Base-by-base conservation (phyloP, 192 early-diverging fungal genomes). In the Phycomyces nitens region DNA sequence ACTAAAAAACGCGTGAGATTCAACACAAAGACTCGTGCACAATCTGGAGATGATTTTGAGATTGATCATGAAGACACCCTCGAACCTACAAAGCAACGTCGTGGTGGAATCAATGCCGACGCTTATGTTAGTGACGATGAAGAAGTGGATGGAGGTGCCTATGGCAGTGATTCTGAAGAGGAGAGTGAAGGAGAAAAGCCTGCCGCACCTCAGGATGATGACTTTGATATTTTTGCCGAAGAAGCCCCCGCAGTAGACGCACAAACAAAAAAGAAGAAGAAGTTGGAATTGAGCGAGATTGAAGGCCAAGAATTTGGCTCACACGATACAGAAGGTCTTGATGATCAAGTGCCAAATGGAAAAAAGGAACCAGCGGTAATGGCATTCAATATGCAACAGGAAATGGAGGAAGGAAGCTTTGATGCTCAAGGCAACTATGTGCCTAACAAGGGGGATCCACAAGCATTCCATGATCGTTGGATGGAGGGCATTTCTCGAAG, bases 371-470 rank as follows among this genome's bases (percentile, higher is more conserved):
- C 81, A 10, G 77, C 80, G 55, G 74, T 92, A 14, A 82, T 86
- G 60, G 88, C 88, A 0, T 92, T 92, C 59, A 84, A 88, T 58
- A 91, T 94, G 88, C 79, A 79, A n/a, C 72, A 82, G 9, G 90
- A 91, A 16, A 51, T 93, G 59, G 84, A 87, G 44, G 88, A 89
- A 58, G 85, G 86, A 34, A 83, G 85, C 7, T 86, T 89, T 60
- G 86, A 91, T 53, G 75, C 77, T 11, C 53, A 80, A 1, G 87
- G 91, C 0, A 86, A 89, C 44, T 97, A 88, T 77, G 71, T 85
- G 20, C 86, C 88, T 24, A 79, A 80, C 62, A 87, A 89, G 58
- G 63, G 82, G 51, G 86, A 89, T 60, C 86, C 86, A 1, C 76
- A 87, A 12, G 82, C 81, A 0, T 85, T 89, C 70, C 88, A 90